Conservation (phyloP, 257 asterid species). For the Scutellaria baicalensis region DNA sequence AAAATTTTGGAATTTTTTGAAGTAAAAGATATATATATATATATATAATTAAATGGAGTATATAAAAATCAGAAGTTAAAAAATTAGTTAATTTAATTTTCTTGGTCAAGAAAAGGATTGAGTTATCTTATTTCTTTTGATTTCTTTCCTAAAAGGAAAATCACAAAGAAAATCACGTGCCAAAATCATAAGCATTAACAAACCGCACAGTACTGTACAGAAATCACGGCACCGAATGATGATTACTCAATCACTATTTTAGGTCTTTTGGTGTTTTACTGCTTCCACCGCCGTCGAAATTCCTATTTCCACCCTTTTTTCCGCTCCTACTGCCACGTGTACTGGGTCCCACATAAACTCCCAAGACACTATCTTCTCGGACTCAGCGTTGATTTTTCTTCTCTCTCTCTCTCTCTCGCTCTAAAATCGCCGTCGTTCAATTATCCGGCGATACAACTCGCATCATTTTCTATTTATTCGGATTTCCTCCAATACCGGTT, state of each 20-base stretch:
- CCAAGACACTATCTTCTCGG: not conserved
- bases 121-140: not conserved
- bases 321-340: constrained; percentile 34
- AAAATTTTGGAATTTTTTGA: too few relatives aligned
- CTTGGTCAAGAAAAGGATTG: too few relatives aligned
- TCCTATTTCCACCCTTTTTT: not conserved
- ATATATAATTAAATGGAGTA: not conserved
- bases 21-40: not conserved
- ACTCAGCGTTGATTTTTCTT: not conserved
- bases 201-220: constrained; percentile 19
- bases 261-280: constrained; percentile 7
- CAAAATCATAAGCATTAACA: not conserved
- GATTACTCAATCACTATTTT: constrained; percentile 27
- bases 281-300: constrained; percentile 31
- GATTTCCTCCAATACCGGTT: not conserved
- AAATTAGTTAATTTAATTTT: too few relatives aligned
- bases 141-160: too few relatives aligned
- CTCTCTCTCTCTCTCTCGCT: constrained; percentile 4
- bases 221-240: constrained; percentile 25
- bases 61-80: too few relatives aligned
- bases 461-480: not conserved
- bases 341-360: constrained; percentile 24
- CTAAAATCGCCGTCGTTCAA: constrained; percentile 35
- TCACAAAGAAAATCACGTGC: constrained; percentile 9
- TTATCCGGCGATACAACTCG: constrained; percentile 35